These are phyloP conservation scores for Cryptosporidium ryanae DNA, from an alignment of 169 alveolate genomes.

Conservation along the genomic window DNA sequence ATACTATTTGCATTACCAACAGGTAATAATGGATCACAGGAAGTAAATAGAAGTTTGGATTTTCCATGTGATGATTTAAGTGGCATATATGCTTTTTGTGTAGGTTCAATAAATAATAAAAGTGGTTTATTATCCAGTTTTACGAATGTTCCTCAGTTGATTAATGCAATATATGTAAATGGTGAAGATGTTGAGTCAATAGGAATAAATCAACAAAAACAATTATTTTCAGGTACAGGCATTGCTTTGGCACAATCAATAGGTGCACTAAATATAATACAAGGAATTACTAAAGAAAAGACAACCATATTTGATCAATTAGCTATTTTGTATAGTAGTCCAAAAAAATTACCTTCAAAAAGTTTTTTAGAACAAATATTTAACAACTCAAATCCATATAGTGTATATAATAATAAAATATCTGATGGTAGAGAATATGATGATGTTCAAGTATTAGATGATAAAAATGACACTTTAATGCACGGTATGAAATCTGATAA, in stretches of 20 bases:
- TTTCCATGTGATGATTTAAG: conserved; percentile 74
- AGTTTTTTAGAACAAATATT: conserved; percentile 50
- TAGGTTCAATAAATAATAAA: conserved; percentile 53
- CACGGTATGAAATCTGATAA: conserved; percentile 17
- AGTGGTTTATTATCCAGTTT: conserved; percentile 51
- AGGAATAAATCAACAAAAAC: conserved; percentile 61
- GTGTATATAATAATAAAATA: not conserved
- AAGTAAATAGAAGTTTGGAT: conserved; percentile 29
- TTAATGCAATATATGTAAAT: conserved; percentile 40
- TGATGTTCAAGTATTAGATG: not conserved
- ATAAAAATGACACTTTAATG: conserved; percentile 11
- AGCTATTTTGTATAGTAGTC: conserved; percentile 52
- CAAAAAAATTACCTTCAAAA: conserved; percentile 52
- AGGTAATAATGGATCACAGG: conserved; percentile 60
- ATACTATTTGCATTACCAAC: conserved; percentile 68
- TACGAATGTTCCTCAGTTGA: conserved; percentile 41
- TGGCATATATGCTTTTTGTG: conserved; percentile 75
- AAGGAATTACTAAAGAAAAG: conserved; percentile 56
- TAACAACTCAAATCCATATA: conserved; percentile 33
- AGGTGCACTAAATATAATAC: conserved; percentile 61
- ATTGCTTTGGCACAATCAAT: conserved; percentile 72
- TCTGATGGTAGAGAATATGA: not conserved
- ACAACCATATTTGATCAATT: conserved; percentile 55
- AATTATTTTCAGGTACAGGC: conserved; percentile 66
- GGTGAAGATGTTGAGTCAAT: conserved; percentile 71